phyloP scores from a whole-genome alignment of 2,329 filamentous ascomycete genomes.

The Ceratocystis eucalypticola region DNA sequence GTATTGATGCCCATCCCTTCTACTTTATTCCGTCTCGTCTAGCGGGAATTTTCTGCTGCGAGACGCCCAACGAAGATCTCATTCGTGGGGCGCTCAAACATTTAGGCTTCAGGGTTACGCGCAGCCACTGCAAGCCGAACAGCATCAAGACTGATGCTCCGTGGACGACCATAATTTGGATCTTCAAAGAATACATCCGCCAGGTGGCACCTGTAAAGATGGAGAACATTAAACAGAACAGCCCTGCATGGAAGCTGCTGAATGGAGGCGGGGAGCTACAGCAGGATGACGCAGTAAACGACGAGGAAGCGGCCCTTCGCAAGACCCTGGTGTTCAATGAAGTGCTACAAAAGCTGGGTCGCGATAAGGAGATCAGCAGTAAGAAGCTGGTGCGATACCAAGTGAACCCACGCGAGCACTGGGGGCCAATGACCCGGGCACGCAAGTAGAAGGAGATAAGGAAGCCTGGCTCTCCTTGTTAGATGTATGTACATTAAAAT shows the following conservation, averaged over 20 bases:
- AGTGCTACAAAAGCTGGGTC: slow-evolving; percentile 58
- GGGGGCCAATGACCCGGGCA: slow-evolving; percentile 67
- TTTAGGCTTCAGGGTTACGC: slow-evolving; percentile 68
- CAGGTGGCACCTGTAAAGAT: slow-evolving; percentile 69
- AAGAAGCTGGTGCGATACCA: slow-evolving; percentile 76
- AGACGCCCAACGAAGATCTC: slow-evolving; percentile 64
- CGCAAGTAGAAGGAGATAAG: slow-evolving; percentile 26
- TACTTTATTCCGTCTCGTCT: slow-evolving; percentile 68
- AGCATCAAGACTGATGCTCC: slow-evolving; percentile 90
- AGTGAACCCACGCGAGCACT: slow-evolving; percentile 78
- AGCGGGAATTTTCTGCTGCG: slow-evolving; percentile 62
- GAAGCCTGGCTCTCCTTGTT: slow-evolving; percentile 23
- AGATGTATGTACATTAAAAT: neutral
- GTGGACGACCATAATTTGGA: slow-evolving; percentile 79
- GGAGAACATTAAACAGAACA: slow-evolving; percentile 53
- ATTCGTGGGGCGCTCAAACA: slow-evolving; percentile 69
- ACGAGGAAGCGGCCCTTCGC: slow-evolving; percentile 32
- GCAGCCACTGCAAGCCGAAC: slow-evolving; percentile 79
- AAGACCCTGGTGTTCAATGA: slow-evolving; percentile 64
- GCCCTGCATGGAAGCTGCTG: slow-evolving; percentile 58
- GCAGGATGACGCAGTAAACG: slow-evolving; percentile 20
- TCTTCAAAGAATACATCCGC: slow-evolving; percentile 83
- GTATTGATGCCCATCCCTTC: slow-evolving; percentile 65
- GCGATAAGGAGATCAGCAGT: slow-evolving; percentile 40
- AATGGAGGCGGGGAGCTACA: slow-evolving; percentile 21